Base-by-base conservation (phyloP, 805 yeast genomes). In the Maudiozyma saulgeensis region DNA sequence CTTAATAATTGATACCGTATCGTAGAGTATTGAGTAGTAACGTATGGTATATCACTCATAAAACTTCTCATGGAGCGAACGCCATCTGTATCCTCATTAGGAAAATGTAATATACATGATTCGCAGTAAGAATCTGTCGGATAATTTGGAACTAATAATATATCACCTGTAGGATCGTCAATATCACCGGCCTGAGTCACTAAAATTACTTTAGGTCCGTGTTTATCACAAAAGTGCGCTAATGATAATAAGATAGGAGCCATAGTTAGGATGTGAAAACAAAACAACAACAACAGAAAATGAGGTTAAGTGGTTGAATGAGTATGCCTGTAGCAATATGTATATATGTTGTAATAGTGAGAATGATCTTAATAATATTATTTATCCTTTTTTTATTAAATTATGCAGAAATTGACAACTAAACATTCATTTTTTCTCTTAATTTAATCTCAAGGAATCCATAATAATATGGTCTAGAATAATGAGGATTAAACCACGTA, bases 181-280 rank as follows among this genome's bases (percentile, higher is more conserved):
- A 49, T 52, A 4, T 51, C 53, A 1, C 61, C 48, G n/a, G 53
- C 53, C 55, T 81, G 87, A 0, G 89, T 81, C 53, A 86, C 82
- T 60, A 81, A 64, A 1, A 84, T 69, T 40, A 80, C 75, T 12
- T 81, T 70, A 0, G 91, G 90, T 0, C 91, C 91, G 60, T 84
- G 90, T 21, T 79, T 74, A 64, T 84, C 91, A 63, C 91, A 84
- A 63, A 84, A 84, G 60, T 84, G 91, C 0, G 87, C 82, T 44
- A 84, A 61, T 19, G 84, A 56, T 18, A 64, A 54, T 12, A 61
- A 48, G 48, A 58, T 55, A 11, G 59, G 49, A 1, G 55, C 49
- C 61, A 55, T 57, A 11, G 3, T 28, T 21, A 21, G 23, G 23
- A 21, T 21, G 23, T 21, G 23, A 4, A 21, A 21, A 21, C 23